These are phyloP conservation scores for Saccharum officinarum DNA, from an alignment of 176 grass and related monocot species.

Conservation along the genomic window DNA sequence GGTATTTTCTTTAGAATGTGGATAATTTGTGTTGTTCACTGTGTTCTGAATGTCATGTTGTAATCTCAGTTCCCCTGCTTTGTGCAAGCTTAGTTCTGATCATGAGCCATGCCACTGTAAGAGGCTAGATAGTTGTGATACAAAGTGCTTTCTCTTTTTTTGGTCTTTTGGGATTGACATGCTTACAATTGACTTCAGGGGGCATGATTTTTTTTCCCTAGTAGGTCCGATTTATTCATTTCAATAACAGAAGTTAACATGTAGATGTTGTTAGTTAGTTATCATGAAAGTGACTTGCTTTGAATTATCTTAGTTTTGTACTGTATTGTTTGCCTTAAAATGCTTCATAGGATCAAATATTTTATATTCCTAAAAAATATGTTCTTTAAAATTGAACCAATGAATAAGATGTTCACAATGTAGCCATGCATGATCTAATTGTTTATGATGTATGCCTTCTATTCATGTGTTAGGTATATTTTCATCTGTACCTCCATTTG, in stretches of 20 bases:
- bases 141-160: not conserved
- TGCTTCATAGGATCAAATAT: not conserved
- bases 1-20: slow-evolving; percentile 14
- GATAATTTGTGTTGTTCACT: not conserved
- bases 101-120: slow-evolving; percentile 22
- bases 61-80: not conserved
- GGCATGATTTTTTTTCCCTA: not conserved
- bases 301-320: slow-evolving; percentile 12
- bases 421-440: slow-evolving; percentile 9
- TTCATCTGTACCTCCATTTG: not conserved
- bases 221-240: not conserved
- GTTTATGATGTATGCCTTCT: not conserved
- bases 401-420: slow-evolving; percentile 5
- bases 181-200: not conserved
- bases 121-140: not conserved
- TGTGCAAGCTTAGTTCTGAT: slow-evolving; percentile 5
- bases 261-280: not conserved
- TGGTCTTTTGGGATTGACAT: not conserved
- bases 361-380: not conserved
- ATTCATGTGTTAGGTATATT: not conserved
- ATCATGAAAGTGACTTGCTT: not conserved
- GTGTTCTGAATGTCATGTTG: slow-evolving; percentile 6
- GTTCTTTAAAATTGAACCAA: not conserved
- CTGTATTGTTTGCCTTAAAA: not conserved
- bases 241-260: not conserved